Base-by-base conservation (phyloP, 139 green algal species). In the Chlamydomonas sphaeroides region DNA sequence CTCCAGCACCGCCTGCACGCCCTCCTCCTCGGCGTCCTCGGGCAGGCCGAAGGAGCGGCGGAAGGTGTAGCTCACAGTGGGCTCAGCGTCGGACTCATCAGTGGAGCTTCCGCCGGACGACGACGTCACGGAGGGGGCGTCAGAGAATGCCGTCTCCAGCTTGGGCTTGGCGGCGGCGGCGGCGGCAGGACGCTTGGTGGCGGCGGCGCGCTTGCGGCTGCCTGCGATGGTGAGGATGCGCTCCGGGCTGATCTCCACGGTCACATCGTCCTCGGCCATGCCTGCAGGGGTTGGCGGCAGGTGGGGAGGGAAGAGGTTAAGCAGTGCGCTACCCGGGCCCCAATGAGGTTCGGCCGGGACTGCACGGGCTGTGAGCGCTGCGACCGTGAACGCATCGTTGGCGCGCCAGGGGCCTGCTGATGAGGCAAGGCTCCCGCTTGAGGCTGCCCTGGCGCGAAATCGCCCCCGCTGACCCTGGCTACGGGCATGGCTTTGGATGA, bases 181-280 rank as follows among this genome's bases (percentile, higher is more conserved):
- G 17, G 66, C 30, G n/a, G n/a, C n/a, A n/a, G n/a, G n/a, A 36
- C 65, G 39, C 7, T 57, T 36, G 32, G 17, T 26, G 39, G 14
- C 11, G 30, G 11, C 15, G 32, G 48, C 6, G 42, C 51, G 26
- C 70, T 78, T 78, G 51, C 74, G 74, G 74, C 41, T 71, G 59
- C 74, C 74, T n/a, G 61, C n/a, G 61, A 81, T 63, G 59, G 74
- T 72, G 59, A 81, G 61, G 41, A 81, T 38, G 21, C 61, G 30
- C 25, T 81, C 74, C 36, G 74, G 74, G 61, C 41, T 72, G 39
- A 81, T 28, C 59, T 62, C 59, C 1, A 81, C 8, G 2, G 4
- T 48, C 11, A 81, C 20, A 33, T 81, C 74, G n/a, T 81, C 59
- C 41, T 71, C 39, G 18, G 26, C 74, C 74, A 81, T 81, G 32